phyloP scores from a whole-genome alignment of 495 filamentous ascomycete species.

The Hypoxylon perforatum region DNA sequence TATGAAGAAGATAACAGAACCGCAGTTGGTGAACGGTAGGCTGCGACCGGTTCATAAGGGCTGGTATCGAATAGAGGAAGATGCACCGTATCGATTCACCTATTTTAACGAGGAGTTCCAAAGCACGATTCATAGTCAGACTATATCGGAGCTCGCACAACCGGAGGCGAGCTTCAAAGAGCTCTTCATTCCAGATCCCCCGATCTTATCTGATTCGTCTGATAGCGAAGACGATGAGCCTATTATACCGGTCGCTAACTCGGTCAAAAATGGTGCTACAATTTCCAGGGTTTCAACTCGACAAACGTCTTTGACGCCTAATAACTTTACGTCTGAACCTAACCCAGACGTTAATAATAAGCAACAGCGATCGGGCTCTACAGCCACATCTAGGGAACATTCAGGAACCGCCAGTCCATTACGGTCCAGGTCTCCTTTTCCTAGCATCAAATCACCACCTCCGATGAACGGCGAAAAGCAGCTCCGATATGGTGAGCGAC shows the following conservation, averaged over 20 bases:
- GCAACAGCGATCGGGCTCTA: conserved; percentile 34
- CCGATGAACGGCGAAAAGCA: conserved; percentile 52
- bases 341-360: conserved; percentile 30
- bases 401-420: conserved; percentile 40
- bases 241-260: conserved; percentile 19
- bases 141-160: conserved; percentile 89
- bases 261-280: conserved; percentile 27
- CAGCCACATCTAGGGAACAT: conserved; percentile 24
- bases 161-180: conserved; percentile 84
- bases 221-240: conserved; percentile 68
- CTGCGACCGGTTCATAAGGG: conserved; percentile 79
- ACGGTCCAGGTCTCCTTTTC: conserved; percentile 32
- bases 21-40: conserved; percentile 88
- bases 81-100: conserved; percentile 92
- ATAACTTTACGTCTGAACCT: conserved; percentile 34
- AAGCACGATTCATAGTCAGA: conserved; percentile 94
- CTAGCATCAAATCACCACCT: conserved; percentile 32
- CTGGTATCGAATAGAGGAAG: conserved; percentile 91
- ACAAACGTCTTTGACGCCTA: conserved; percentile 49
- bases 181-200: conserved; percentile 75
- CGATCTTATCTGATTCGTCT: conserved; percentile 66
- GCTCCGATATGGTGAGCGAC: conserved; percentile 84
- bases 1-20: conserved; percentile 91
- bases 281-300: conserved; percentile 43
- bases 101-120: conserved; percentile 98